Percentiles rank a stretch among this genome's conserved stretches.
These are phyloP conservation scores for Westerdykella aurantiaca DNA, from an alignment of 2,329 filamentous ascomycete genomes.

Conservation along the genomic window DNA sequence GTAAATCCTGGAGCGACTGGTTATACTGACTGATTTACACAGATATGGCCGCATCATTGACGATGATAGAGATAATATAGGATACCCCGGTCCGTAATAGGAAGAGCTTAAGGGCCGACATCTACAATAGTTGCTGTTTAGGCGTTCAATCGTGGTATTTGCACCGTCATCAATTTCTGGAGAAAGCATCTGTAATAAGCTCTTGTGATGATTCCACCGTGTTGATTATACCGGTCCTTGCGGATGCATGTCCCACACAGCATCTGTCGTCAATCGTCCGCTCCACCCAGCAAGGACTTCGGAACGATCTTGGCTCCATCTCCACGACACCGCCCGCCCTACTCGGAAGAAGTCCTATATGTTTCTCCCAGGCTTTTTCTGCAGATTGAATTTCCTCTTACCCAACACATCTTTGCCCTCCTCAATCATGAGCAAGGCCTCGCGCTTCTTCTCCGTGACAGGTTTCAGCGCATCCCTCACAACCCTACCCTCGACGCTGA, in stretches of 20 bases:
- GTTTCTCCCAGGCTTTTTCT: conserved; percentile 12
- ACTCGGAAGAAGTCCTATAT: not conserved
- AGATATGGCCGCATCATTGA: conserved; percentile 45
- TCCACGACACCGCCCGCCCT: too few species aligned
- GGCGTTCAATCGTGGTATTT: too few species aligned
- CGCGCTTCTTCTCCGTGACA: conserved; percentile 92
- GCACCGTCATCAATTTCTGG: too few species aligned
- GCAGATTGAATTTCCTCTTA: conserved; percentile 54
- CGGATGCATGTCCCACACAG: too few species aligned
- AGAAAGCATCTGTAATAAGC: too few species aligned
- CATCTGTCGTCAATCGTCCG: too few species aligned
- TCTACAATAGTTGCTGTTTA: not conserved
- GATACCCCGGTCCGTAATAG: conserved; percentile 34
- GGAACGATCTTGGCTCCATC: too few species aligned
- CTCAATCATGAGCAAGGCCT: conserved; percentile 85
- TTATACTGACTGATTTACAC: conserved; percentile 1
- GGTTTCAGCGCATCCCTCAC: conserved; percentile 78
- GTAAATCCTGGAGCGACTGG: conserved; percentile 1
- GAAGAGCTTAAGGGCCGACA: not conserved
- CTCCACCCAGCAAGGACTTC: too few species aligned
- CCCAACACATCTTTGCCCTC: conserved; percentile 86
- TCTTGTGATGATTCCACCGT: too few species aligned
- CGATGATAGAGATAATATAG: conserved; percentile 41
- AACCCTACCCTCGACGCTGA: conserved; percentile 88
- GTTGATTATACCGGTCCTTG: too few species aligned